A percentile compares a stretch with the other conserved stretches of the same genome.
Evolutionary conservation across 139 green algal species (phyloP).

Genomic region (Ettlia oleoabundans): DNA sequence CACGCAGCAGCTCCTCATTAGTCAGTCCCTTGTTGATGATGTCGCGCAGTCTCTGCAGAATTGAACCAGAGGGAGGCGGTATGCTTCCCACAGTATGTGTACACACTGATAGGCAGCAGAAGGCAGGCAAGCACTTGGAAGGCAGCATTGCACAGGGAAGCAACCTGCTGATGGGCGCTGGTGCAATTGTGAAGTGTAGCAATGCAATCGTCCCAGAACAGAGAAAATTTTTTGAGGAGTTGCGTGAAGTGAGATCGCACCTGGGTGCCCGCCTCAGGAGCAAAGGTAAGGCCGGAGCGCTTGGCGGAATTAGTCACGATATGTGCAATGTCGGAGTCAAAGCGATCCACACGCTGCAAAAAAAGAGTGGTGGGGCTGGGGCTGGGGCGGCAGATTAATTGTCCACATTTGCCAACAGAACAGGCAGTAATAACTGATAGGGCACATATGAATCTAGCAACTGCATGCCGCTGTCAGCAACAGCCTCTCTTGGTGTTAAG

Average conservation of each 20-base stretch:
- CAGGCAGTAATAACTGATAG: too few species aligned
- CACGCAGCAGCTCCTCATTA: constrained; percentile 76
- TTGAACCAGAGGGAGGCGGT: too few species aligned
- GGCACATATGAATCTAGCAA: neutral
- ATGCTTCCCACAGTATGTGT: too few species aligned
- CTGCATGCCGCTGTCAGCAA: neutral
- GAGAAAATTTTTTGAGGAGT: neutral
- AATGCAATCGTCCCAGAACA: too few species aligned
- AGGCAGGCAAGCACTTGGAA: too few species aligned
- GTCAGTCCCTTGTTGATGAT: constrained; percentile 60
- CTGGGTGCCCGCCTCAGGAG: constrained; percentile 75
- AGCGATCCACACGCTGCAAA: constrained; percentile 68
- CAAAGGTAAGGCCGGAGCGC: constrained; percentile 70
- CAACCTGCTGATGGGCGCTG: too few species aligned
- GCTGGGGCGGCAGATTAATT: neutral
- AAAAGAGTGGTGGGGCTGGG: neutral
- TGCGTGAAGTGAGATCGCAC: neutral
- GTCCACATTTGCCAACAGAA: neutral
- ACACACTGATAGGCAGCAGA: too few species aligned
- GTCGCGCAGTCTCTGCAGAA: constrained; percentile 26
- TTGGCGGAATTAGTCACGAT: constrained; percentile 63
- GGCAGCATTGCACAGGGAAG: too few species aligned
- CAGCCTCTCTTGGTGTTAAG: too few species aligned
- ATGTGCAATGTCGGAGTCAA: constrained; percentile 79
- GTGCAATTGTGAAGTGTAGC: too few species aligned